These are phyloP conservation scores for Colletotrichum spaethianum DNA, from an alignment of 2,329 filamentous ascomycete species.

Conservation along the genomic window DNA sequence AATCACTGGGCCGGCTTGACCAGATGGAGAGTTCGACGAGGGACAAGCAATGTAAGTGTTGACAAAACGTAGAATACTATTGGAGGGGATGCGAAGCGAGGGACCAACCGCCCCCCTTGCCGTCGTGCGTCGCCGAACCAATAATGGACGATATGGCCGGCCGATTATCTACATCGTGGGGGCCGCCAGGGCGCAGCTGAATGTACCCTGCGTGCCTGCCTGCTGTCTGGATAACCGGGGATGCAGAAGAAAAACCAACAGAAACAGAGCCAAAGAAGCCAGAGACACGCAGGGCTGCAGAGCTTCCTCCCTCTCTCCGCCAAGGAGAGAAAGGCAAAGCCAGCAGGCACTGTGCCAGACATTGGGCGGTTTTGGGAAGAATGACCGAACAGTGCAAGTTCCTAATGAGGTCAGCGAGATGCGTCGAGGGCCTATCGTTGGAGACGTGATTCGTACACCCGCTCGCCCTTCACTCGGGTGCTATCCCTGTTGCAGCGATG, in stretches of 20 bases:
- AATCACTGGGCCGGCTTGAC: slow-evolving; percentile 20
- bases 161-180: slow-evolving; percentile 31
- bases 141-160: slow-evolving; percentile 31
- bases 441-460: not conserved
- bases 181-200: slow-evolving; percentile 37
- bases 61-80: slow-evolving; percentile 27
- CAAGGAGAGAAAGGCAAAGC: not conserved
- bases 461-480: not conserved
- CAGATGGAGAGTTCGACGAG: slow-evolving; percentile 17
- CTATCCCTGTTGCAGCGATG: slow-evolving; percentile 6
- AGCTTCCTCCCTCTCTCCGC: slow-evolving; percentile 1
- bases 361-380: not conserved
- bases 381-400: slow-evolving; percentile 16
- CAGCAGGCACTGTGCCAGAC: slow-evolving; percentile 11
- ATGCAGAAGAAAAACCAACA: not conserved
- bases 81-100: slow-evolving; percentile 31
- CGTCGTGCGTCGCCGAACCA: slow-evolving; percentile 29
- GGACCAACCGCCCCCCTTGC: slow-evolving; percentile 14
- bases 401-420: slow-evolving; percentile 4
- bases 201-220: slow-evolving; percentile 36
- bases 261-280: not conserved
- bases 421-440: slow-evolving; percentile 18
- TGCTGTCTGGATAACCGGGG: slow-evolving; percentile 8
- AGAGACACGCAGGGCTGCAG: not conserved
- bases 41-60: slow-evolving; percentile 30